A percentile compares a stretch with the other conserved stretches of the same genome.
Conservation (phyloP, 2,329 filamentous ascomycete species). For the Nothopassalora personata region DNA sequence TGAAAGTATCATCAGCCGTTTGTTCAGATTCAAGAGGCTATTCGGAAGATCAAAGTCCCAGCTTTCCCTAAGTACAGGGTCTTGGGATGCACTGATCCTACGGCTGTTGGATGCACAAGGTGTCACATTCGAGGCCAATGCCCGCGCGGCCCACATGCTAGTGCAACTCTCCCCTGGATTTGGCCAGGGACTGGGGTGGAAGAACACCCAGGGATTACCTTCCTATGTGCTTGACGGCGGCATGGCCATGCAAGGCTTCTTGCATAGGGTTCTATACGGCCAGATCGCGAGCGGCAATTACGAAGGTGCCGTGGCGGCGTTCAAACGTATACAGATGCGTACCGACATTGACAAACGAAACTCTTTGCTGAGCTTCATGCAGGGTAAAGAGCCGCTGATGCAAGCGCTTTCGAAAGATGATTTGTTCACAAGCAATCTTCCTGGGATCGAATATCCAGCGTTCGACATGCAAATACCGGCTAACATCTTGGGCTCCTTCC, state of each 20-base stretch:
- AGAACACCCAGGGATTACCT: constrained; percentile 32
- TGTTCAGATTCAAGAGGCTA: constrained; percentile 25
- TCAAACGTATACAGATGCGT: constrained; percentile 36
- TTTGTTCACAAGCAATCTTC: constrained; percentile 28
- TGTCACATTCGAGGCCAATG: constrained; percentile 42
- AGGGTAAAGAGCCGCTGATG: constrained; percentile 8
- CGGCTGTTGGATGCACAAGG: constrained; percentile 49
- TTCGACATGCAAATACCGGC: constrained; percentile 44
- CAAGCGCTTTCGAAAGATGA: constrained; percentile 21
- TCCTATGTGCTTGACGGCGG: constrained; percentile 43
- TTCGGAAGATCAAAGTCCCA: constrained; percentile 24
- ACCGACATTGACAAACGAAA: constrained; percentile 42
- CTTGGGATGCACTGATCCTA: constrained; percentile 44
- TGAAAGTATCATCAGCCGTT: constrained; percentile 30
- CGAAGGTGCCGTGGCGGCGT: constrained; percentile 34
- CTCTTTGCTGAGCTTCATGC: constrained; percentile 41
- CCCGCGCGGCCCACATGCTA: constrained; percentile 39
- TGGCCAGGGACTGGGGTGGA: constrained; percentile 36
- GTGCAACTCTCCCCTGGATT: constrained; percentile 36
- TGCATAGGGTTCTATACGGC: constrained; percentile 40
- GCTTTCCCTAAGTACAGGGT: constrained; percentile 38
- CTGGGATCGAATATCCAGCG: constrained; percentile 41
- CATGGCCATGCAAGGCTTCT: constrained; percentile 37
- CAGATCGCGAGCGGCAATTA: constrained; percentile 38
- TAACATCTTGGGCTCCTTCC: constrained; percentile 45